Conservation (phyloP, 345 rosid genomes). For the Pugionium dolabratum region DNA sequence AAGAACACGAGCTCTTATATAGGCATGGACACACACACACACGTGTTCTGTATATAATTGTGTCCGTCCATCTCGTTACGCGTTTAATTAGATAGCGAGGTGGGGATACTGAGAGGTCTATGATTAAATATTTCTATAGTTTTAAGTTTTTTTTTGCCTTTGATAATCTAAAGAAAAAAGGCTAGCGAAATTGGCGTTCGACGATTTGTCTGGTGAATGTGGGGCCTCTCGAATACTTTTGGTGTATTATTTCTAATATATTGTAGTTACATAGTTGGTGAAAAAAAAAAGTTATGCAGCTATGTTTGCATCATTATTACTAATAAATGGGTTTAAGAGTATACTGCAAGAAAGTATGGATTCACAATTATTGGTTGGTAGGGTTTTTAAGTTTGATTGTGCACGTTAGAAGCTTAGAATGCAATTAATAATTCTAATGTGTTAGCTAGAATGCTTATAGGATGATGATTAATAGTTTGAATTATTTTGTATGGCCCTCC, state of each 20-base stretch:
- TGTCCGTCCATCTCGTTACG: slow-evolving; percentile 40
- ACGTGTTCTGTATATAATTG: slow-evolving; percentile 6
- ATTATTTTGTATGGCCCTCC: not conserved
- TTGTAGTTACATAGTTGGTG: slow-evolving; percentile 13
- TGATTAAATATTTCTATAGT: not conserved
- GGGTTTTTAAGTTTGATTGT: slow-evolving; percentile 1
- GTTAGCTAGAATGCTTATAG: not conserved
- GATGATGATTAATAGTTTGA: not conserved
- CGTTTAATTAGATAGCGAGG: slow-evolving; percentile 20
- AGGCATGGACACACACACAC: slow-evolving; percentile 14
- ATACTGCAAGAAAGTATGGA: slow-evolving; percentile 9
- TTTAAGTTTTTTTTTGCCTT: not conserved
- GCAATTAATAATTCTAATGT: not conserved
- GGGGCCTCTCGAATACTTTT: slow-evolving; percentile 20
- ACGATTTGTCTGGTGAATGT: slow-evolving; percentile 25
- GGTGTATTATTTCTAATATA: not conserved
- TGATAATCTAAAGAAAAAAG: slow-evolving; percentile 7
- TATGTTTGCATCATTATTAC: not conserved
- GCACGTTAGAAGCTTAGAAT: not conserved
- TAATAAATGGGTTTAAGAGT: not conserved
- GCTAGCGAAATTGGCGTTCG: slow-evolving; percentile 35
- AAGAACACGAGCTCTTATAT: slow-evolving; percentile 28
- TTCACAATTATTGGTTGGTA: slow-evolving; percentile 27
- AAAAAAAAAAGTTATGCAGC: not conserved
- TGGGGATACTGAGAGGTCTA: slow-evolving; percentile 33